These are phyloP conservation scores for Fomitopsis serialis DNA, from an alignment of 768 basidiomycete species.

Conservation along the genomic window DNA sequence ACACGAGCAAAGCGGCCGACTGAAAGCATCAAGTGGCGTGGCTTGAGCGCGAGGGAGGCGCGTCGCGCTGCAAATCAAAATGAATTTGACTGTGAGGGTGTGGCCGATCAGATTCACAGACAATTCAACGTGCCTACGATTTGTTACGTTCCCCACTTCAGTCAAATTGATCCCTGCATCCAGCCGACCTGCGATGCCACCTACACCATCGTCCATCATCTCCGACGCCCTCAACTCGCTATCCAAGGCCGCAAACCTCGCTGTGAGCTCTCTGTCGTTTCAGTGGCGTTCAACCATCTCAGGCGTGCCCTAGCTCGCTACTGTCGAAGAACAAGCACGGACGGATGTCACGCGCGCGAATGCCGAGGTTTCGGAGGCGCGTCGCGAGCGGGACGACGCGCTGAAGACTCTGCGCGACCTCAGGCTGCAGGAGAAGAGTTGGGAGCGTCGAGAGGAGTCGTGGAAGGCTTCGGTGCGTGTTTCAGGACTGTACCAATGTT, in stretches of 20 bases:
- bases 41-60: no score
- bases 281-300: conserved; percentile 4
- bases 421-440: conserved; percentile 41
- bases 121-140: no score
- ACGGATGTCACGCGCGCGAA: conserved; percentile 45
- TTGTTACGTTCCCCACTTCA: no score
- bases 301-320: conserved; percentile 36
- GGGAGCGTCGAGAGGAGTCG: conserved; percentile 37
- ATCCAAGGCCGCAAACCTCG: conserved; percentile 33
- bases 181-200: conserved; percentile 12
- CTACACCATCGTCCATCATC: conserved; percentile 28
- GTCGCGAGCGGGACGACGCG: conserved; percentile 44
- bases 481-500: not conserved
- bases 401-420: conserved; percentile 39
- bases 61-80: no score
- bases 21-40: no score
- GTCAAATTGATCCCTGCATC: no score
- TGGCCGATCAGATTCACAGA: no score
- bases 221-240: conserved; percentile 38
- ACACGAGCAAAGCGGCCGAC: no score
- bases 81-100: no score
- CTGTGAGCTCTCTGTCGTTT: conserved; percentile 24
- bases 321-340: conserved; percentile 51
- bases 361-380: conserved; percentile 41
- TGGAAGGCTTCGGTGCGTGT: conserved; percentile 41